Conservation (phyloP, 352 stramenopile species). For the Globisporangium spinosum region DNA sequence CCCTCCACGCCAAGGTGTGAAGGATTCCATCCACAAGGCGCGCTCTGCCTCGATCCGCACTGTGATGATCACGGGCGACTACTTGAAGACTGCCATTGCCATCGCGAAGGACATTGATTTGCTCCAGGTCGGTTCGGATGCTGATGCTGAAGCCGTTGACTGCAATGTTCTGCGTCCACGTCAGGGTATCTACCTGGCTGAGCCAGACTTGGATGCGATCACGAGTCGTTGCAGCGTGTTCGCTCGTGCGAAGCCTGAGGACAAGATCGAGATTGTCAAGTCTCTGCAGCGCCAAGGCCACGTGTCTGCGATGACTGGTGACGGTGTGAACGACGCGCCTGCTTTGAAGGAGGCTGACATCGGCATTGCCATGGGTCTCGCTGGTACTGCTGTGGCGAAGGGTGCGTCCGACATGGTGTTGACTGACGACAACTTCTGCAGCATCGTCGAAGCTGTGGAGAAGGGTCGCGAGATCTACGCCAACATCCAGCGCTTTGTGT, state of each 20-base stretch:
- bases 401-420: constrained; percentile 97
- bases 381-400: constrained; percentile 96
- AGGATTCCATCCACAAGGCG: constrained; percentile 52
- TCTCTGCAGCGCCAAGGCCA: constrained; percentile 85
- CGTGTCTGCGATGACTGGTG: constrained; percentile 95
- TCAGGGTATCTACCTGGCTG: constrained; percentile 41
- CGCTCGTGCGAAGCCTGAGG: constrained; percentile 91
- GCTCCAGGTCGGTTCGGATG: constrained; percentile 45
- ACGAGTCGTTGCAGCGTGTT: constrained; percentile 84
- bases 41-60: constrained; percentile 56
- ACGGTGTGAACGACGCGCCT: constrained; percentile 98
- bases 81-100: constrained; percentile 91
- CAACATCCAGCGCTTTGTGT: constrained; percentile 97
- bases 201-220: constrained; percentile 86
- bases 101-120: constrained; percentile 92
- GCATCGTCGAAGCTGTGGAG: constrained; percentile 95
- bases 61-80: constrained; percentile 94
- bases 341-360: constrained; percentile 96
- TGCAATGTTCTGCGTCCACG: constrained; percentile 54
- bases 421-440: constrained; percentile 97
- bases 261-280: constrained; percentile 95
- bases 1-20: constrained; percentile 52
- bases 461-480: constrained; percentile 97
- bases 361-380: constrained; percentile 94
- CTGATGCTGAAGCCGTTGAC: constrained; percentile 50